Evolutionary conservation across 805 yeast genomes (phyloP), one percentile per base, ranked within the genome.

Genomic region (Nematodospora valgi): DNA sequence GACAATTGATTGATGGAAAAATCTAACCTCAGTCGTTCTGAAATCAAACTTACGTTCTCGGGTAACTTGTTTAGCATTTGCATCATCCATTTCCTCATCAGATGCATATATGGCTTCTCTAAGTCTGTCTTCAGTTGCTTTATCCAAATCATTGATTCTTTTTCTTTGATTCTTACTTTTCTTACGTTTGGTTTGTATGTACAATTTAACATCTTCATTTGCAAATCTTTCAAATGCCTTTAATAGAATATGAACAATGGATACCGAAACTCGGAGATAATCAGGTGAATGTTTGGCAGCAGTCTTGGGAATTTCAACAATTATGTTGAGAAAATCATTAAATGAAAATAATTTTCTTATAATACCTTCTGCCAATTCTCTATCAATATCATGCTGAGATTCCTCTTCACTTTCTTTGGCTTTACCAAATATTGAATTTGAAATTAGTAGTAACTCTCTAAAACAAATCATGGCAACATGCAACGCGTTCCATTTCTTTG

Each of bases 391-490:
- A 41, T 28, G 67, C 21, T 72, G 57, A 24, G 72, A 75, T 13
- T 68, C 69, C 40, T 69, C 68, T 20, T 76, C 81, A 5, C 40
- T 45, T 16, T 35, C 34, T 23, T 39, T 37, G 9, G 45, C 32
- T 21, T 49, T 56, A 5, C 52, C 46, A 11, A 70, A 64, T 56
- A 80, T 68, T 27, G 71, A 45, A 46, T 70, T 55, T 6, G 71
- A 59, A 8, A 72, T 64, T 14, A 70, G 48, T 4, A 91, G 58
- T 23, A 88, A 56, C 42, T 84, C 85, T 17, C 72, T 71, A 52
- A 85, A 77, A 36, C 85, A 74, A 26, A 76, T 65, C 73, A 85
- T 74, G 2, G 80, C 74, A 1, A 88, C 86, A 44, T 83, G 87
- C 4, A 80, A 72, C 2, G 85, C 67, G 34, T 76, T 74, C 68